Evolutionary conservation across 257 asterid species (phyloP).

Genomic region (Anisodus acutangulus): DNA sequence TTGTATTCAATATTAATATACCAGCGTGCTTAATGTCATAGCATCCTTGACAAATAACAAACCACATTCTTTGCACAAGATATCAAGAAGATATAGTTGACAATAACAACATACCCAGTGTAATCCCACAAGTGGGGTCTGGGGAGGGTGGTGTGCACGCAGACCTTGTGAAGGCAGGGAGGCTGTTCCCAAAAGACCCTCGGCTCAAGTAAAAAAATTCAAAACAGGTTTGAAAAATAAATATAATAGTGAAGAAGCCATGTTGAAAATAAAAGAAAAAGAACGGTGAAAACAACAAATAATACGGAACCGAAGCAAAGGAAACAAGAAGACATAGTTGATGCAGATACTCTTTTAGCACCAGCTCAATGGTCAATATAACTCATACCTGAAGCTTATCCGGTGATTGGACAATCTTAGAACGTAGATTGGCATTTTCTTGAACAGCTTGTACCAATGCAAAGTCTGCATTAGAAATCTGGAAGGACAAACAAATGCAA

Average conservation of each 20-base stretch:
- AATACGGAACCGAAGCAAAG: too few relatives aligned
- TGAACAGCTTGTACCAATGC: conserved; percentile 72
- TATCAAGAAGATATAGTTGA: not conserved
- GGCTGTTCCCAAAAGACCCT: too few relatives aligned
- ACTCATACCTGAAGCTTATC: conserved; percentile 87
- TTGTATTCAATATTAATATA: not conserved
- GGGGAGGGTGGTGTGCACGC: too few relatives aligned
- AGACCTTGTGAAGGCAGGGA: too few relatives aligned
- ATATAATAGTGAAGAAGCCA: too few relatives aligned
- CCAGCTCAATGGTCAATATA: conserved; percentile 17
- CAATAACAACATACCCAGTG: too few relatives aligned
- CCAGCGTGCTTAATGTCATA: conserved; percentile 7
- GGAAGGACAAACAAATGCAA: conserved; percentile 38
- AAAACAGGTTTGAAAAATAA: too few relatives aligned
- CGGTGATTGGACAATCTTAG: conserved; percentile 95
- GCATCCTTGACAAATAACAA: conserved; percentile 10
- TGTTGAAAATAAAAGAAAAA: too few relatives aligned
- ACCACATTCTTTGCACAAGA: not conserved
- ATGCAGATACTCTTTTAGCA: not conserved
- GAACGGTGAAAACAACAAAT: too few relatives aligned
- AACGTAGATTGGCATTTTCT: conserved; percentile 83
- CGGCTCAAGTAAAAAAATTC: too few relatives aligned
- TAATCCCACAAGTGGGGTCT: too few relatives aligned
- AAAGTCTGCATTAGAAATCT: conserved; percentile 82
- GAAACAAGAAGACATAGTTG: not conserved